Base-by-base conservation (phyloP, 148 eudicot species). In the Amaranthus hypochondriacus region DNA sequence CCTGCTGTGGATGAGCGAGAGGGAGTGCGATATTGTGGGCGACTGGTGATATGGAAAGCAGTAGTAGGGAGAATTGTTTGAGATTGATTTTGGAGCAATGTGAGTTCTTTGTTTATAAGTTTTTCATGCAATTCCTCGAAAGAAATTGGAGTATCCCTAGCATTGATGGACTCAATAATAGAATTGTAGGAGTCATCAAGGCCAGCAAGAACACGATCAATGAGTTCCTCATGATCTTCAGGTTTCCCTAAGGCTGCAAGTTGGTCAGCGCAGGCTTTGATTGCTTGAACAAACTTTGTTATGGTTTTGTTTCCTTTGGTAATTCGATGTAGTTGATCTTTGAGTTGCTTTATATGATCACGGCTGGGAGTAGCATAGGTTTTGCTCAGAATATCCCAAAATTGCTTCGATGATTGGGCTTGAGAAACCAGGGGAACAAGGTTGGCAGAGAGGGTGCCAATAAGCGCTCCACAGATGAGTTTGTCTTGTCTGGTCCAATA, bases 121-220 rank as follows among this genome's bases (percentile, higher is more conserved):
- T 73, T 73, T 12, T 81, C 73, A n/a, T 53, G 75, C 3, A 72
- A 62, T 13, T 77, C 78, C 0, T 62, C 59, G 63, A 73, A 74
- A 2, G 52, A 0, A 49, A 70, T 75, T 6, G 50, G 11, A 0
- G 71, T 58, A 5, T 73, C n/a, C n/a, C n/a, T n/a, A n/a, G n/a
- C n/a, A n/a, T n/a, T n/a, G n/a, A n/a, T n/a, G n/a, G n/a, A n/a
- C n/a, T n/a, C n/a, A n/a, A n/a, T n/a, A n/a, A n/a, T n/a, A n/a
- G n/a, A n/a, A n/a, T n/a, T n/a, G n/a, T n/a, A n/a, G n/a, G n/a
- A n/a, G n/a, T n/a, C n/a, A n/a, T n/a, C n/a, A n/a, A n/a, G n/a
- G n/a, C n/a, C n/a, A n/a, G n/a, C n/a, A n/a, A n/a, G n/a, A n/a
- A n/a, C n/a, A n/a, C n/a, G n/a, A n/a, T n/a, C n/a, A 71, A 2